Evolutionary conservation across 2,329 filamentous ascomycete genomes (phyloP), one percentile per base, ranked within the genome.

Genomic region (Beauveria scarabaeidicola): DNA sequence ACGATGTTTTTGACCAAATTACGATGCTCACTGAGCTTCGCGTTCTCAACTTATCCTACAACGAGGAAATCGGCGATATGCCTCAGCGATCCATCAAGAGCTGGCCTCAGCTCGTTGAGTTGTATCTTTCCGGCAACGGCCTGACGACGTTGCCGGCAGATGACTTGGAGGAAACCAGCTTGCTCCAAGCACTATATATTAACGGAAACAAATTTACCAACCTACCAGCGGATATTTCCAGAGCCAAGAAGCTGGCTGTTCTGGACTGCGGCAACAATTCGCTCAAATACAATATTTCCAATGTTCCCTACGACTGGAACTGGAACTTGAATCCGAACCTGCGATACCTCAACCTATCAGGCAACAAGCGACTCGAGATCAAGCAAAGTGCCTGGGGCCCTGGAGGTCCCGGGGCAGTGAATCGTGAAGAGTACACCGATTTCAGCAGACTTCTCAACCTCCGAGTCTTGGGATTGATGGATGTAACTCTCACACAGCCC

Each of bases 261-360:
- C 80, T 99, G 54, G 94, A 99, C 73, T 95, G 95, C 63, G 93
- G 92, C 62, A 97, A 90, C 79, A 99, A 99, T 70, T 86, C 84
- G 23, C 79, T 99, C 60, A 99, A 97, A 73, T 99, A 99, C 81
- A 99, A 99, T 70, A 95, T 99, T 52, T 94, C 91, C 32, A 99
- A 99, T 69, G 96, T 96, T 80, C 94, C 93, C 0, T 99, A 99
- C 70, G 94, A 99, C 71, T 99, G 94, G 94, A 99, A 99, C 68
- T 99, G 94, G 94, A 97, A 97, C 69, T 90, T 94, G 80, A 99
- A 99, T 68, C 90, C 89, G 52, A 95, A 97, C 67, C 77, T 99
- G 64, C 89, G 92, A 63, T 99, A 95, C 69, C 86, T 99, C 63
- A 99, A 97, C 69, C 80, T 99, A 69, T 97, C 93, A 0, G 94